Percentiles rank a stretch among this genome's conserved stretches.
phyloP scores from a whole-genome alignment of 1,284 basidiomycete species.

The Coniferiporia weirii region DNA sequence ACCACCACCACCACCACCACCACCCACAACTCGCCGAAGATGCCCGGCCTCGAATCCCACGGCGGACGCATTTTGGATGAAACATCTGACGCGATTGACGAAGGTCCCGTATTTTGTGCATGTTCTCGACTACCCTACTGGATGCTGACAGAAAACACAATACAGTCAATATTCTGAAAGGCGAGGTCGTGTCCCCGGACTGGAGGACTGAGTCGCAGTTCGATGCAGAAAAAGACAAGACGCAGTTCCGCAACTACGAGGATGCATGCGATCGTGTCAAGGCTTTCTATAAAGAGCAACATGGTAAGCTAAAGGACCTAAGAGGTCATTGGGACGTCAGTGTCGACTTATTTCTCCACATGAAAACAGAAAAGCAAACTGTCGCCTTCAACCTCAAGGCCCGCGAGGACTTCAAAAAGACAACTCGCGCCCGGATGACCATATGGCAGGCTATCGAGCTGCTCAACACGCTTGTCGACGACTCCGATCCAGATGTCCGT shows the following conservation, averaged over 20 bases:
- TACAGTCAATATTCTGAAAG: slow-evolving; percentile 64
- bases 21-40: background rate
- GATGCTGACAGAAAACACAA: background rate
- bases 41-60: slow-evolving; percentile 14
- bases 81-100: slow-evolving; percentile 72
- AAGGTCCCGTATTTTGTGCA: slow-evolving; percentile 41
- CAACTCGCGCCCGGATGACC: slow-evolving; percentile 60
- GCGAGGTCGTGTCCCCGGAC: slow-evolving; percentile 28
- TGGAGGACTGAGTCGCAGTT: slow-evolving; percentile 65
- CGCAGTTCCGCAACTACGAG: slow-evolving; percentile 66
- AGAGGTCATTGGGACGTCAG: background rate
- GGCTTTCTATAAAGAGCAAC: slow-evolving; percentile 84
- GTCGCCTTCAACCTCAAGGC: slow-evolving; percentile 77
- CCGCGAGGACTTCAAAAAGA: slow-evolving; percentile 67
- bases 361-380: slow-evolving; percentile 73
- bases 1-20: no score
- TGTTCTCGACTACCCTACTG: background rate
- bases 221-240: slow-evolving; percentile 75
- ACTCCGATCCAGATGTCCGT: slow-evolving; percentile 80
- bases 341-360: background rate
- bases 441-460: slow-evolving; percentile 91
- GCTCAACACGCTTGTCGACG: slow-evolving; percentile 84
- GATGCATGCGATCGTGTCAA: slow-evolving; percentile 85
- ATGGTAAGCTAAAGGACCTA: slow-evolving; percentile 43
- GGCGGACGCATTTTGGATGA: slow-evolving; percentile 46